Base-by-base conservation (phyloP, 192 early-diverging fungal species). In the Pilobolus umbonatus region DNA sequence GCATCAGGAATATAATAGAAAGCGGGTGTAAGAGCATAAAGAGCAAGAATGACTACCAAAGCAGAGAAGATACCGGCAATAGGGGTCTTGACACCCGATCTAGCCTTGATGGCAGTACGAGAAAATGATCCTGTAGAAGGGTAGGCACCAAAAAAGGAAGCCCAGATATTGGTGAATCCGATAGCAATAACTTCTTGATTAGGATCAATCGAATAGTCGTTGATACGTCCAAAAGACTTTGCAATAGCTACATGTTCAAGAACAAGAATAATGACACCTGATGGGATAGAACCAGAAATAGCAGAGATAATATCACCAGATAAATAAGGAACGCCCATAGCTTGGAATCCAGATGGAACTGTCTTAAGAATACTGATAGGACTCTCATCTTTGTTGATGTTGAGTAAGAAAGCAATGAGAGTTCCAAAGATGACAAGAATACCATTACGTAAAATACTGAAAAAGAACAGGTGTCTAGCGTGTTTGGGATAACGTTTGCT, bases 41-140 rank as follows among this genome's bases (percentile, higher is more conserved):
- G 68, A 32, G 89, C 86, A 30, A 98, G 67, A 1, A 98, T 72
- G 10, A 98, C 92, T 5, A 94, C 78, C 7, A 75, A 55, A 32
- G 80, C 90, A 12, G 93, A 92, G 69, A 94, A 80, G 40, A 92
- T 74, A 40, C 87, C 87, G 24, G 90, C 91, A 48, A 91, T 72
- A 4, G 93, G 93, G 5, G 91, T 87, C 43, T 84, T 77, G 29
- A 93, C 91, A 39, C 95, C 95, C 15, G 92, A 90, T 61, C 84
- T 78, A 62, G 90, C 79, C 72, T 96, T 96, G 68, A 98, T 86
- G 35, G 94, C 93, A 1, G 90, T 92, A 55, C 95, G 89, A 14
- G 92, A 95, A 79, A 98, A 96, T 6, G 92, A 94, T 21, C 94
- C 95, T 12, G 95, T 95, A 5, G 91, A 85, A 11, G 94, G 88